phyloP scores from a whole-genome alignment of 2,329 filamentous ascomycete genomes.

The Monilinia fructigena region DNA sequence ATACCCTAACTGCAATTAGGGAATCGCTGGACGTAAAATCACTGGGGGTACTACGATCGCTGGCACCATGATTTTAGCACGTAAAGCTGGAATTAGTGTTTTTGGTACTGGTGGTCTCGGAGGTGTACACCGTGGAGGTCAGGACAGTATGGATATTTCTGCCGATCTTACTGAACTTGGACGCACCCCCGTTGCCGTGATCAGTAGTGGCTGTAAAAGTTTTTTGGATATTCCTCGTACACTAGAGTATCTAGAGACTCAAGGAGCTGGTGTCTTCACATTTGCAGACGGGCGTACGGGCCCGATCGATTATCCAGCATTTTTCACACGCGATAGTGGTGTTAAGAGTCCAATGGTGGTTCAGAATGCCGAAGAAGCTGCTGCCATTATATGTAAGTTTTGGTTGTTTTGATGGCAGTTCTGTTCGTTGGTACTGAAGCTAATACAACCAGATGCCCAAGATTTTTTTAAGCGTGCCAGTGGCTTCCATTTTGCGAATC shows the following conservation, averaged over 20 bases:
- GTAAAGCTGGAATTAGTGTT: constrained; percentile 82
- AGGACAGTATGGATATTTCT: constrained; percentile 87
- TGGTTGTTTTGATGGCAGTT: not conserved
- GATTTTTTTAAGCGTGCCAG: constrained; percentile 62
- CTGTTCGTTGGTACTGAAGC: not conserved
- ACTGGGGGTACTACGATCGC: constrained; percentile 93
- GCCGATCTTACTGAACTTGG: constrained; percentile 94
- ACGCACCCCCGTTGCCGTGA: constrained; percentile 80
- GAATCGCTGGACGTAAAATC: constrained; percentile 63
- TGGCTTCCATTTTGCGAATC: constrained; percentile 86
- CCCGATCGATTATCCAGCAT: constrained; percentile 82
- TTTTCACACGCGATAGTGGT: constrained; percentile 88
- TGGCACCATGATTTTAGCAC: constrained; percentile 86
- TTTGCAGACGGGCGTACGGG: constrained; percentile 79
- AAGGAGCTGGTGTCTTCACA: constrained; percentile 79
- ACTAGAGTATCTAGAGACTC: constrained; percentile 71
- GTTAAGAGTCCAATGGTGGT: constrained; percentile 75
- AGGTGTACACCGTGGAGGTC: constrained; percentile 86
- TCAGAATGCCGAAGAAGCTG: constrained; percentile 75
- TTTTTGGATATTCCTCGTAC: constrained; percentile 91
- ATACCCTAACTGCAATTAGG: constrained; percentile 44
- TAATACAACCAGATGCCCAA: constrained; percentile 59
- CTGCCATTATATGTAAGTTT: constrained; percentile 72
- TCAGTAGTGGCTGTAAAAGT: constrained; percentile 91
- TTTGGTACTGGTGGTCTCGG: constrained; percentile 95